Evolutionary conservation across 129 eudicot genomes (phyloP), one percentile per base, ranked within the genome.

Genomic region (Lactuca sativa): DNA sequence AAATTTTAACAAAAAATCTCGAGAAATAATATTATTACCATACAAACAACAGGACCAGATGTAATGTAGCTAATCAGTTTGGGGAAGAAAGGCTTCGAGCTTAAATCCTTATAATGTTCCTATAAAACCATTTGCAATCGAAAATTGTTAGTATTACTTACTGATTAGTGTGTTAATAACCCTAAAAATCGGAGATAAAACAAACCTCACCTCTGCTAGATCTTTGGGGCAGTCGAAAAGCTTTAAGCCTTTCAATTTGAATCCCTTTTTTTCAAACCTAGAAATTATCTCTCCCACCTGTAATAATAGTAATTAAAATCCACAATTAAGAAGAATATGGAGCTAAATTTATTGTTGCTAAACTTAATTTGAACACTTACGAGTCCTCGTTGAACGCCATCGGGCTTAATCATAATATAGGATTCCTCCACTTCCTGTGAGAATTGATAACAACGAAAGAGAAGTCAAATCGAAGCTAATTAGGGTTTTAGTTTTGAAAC

Each of bases 241-340:
- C 85, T 93, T 93, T 82, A 93, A 83, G 0, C 98, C 98, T 54
- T 82, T 93, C 72, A 93, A 66, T 78, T 93, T 93, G 66, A 93
- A 93, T 40, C 98, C 98, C 82, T 93, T 93, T 66, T 87, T 93
- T 86, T 93, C 98, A 82, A 93, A 93, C 70, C 98, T 89, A 25
- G 96, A 81, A 75, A 93, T 93, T 69, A 93, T 89, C 76, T 89
- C 98, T 59, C 98, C 98, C 40, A 93, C 96, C 98, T 93, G 76
- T 31, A 41, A 36, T 12, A 75, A 78, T 15, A 74, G 75, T 34
- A 58, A 49, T 9, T 30, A 62, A 16, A 33, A 60, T 64, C 59
- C n/a, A 10, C 55, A 25, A 47, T 60, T 11, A 53, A 41, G 18
- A 25, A 38, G 44, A 53, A 13, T 4, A 32, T 33, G 31, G 34